Evolutionary conservation across 805 yeast species (phyloP).

Genomic region (Candida odintsovae): DNA sequence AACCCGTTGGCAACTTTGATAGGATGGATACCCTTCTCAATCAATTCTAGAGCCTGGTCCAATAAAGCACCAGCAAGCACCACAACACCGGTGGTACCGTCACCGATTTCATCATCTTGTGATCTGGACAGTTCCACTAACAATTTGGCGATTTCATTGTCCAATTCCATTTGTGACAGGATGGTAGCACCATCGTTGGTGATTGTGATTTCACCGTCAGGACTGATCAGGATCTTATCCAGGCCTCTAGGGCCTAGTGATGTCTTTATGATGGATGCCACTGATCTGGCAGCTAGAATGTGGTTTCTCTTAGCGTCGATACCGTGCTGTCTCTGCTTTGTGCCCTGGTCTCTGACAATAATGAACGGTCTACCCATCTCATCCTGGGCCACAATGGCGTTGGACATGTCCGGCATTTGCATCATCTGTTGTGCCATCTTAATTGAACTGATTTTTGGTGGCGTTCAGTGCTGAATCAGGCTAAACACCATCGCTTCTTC

Average conservation of each 20-base stretch:
- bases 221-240: conserved; percentile 90
- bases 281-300: conserved; percentile 91
- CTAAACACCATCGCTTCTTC: not conserved
- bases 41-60: conserved; percentile 90
- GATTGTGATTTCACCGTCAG: conserved; percentile 96
- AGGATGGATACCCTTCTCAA: conserved; percentile 97
- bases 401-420: conserved; percentile 85
- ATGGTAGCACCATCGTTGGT: conserved; percentile 99
- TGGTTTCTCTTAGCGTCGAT: conserved; percentile 79
- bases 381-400: conserved; percentile 98
- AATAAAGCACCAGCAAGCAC: conserved; percentile 91
- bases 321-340: conserved; percentile 63
- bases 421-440: conserved; percentile 31
- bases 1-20: conserved; percentile 95
- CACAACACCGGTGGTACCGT: conserved; percentile 98
- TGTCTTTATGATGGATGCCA: conserved; percentile 85
- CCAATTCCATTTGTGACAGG: conserved; percentile 90
- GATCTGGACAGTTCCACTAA: conserved; percentile 90
- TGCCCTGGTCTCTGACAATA: conserved; percentile 83
- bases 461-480: not conserved
- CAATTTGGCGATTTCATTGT: conserved; percentile 92
- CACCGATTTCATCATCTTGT: conserved; percentile 54
- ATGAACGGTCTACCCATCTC: conserved; percentile 99
- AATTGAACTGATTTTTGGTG: not conserved
- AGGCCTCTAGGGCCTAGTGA: conserved; percentile 98